Conservation (phyloP, 2,329 filamentous ascomycete genomes). For the Alternaria gaisen region DNA sequence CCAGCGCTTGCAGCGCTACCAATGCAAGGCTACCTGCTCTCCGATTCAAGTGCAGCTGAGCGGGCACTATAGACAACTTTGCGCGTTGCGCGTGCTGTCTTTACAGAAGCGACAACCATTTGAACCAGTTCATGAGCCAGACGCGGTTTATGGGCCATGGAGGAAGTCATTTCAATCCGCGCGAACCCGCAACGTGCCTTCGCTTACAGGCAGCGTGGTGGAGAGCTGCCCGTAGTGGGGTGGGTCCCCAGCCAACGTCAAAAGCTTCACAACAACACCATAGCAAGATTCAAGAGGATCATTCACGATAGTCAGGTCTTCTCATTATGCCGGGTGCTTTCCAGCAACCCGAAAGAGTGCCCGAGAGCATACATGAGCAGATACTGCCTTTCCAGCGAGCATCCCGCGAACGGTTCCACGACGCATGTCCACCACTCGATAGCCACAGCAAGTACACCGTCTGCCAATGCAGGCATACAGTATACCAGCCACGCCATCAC, state of each 20-base stretch:
- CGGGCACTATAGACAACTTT: not conserved
- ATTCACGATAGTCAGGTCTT: conserved; percentile 26
- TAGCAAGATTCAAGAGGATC: conserved; percentile 8
- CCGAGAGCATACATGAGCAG: conserved; percentile 38
- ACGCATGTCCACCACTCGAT: conserved; percentile 27
- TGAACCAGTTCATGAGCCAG: not conserved
- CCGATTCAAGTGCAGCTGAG: conserved; percentile 14
- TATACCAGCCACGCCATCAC: conserved; percentile 23
- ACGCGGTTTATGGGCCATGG: not conserved
- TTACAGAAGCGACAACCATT: not conserved
- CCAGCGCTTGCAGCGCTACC: conserved; percentile 23
- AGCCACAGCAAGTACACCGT: conserved; percentile 23
- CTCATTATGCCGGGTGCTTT: conserved; percentile 32
- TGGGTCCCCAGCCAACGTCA: conserved; percentile 15
- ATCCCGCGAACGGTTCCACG: conserved; percentile 31
- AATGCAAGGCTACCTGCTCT: conserved; percentile 23
- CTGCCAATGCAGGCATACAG: conserved; percentile 26
- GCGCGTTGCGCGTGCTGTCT: not conserved
- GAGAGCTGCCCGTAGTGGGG: conserved; percentile 15
- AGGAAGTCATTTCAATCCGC: conserved; percentile 8
- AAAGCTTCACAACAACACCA: conserved; percentile 31
- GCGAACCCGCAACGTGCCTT: conserved; percentile 16
- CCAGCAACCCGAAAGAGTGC: conserved; percentile 31
- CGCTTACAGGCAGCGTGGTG: conserved; percentile 21
- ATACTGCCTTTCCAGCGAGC: conserved; percentile 31